Evolutionary conservation across 768 basidiomycete species (phyloP), one percentile per base, ranked within the genome.

Genomic region (Termitomyces sp.): DNA sequence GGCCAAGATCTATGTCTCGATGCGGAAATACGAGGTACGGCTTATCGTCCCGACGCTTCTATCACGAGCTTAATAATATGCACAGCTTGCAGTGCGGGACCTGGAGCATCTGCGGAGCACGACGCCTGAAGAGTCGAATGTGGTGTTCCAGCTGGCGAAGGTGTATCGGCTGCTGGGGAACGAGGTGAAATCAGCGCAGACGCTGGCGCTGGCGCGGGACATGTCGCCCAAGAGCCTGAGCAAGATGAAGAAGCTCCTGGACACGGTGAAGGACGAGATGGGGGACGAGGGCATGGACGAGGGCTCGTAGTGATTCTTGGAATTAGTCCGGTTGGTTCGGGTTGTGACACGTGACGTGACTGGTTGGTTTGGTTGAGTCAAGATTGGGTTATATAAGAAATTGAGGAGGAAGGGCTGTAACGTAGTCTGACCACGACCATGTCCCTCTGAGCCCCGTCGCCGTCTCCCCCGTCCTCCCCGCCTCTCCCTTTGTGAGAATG

Each of bases 61-160:
- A 42, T 42, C 50, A 45, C 20, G 34, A 58, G 52, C 66, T 61
- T 60, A 62, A 57, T 58, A 56, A 57, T 58, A 56, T 20, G 49
- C 20, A 24, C 27, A 97, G 95, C 78, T 78, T 45, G 95, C 96
- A 20, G 81, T 93, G 46, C 71, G 81, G 60, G 92, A 95, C 71
- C 81, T 98, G 69, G 87, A 93, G 73, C 76, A 79, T 60, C 82
- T 99, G 54, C 82, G 87, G 64, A 86, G 85, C 70, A 77, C 85
- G 62, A 91, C 95, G 37, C 96, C 96, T 7, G 93, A 95, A 68
- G 97, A 99, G 77, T 89, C 95, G 55, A 98, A 98, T 75, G 91
- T 98, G 58, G 85, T 95, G 59, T 97, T 97, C 83, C 88, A 98
- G 73, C 84, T 99, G 18, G 97, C 95, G 30, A 91, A 89, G 75